phyloP scores from a whole-genome alignment of 164 flowering plant genomes.

The Platanus orientalis region DNA sequence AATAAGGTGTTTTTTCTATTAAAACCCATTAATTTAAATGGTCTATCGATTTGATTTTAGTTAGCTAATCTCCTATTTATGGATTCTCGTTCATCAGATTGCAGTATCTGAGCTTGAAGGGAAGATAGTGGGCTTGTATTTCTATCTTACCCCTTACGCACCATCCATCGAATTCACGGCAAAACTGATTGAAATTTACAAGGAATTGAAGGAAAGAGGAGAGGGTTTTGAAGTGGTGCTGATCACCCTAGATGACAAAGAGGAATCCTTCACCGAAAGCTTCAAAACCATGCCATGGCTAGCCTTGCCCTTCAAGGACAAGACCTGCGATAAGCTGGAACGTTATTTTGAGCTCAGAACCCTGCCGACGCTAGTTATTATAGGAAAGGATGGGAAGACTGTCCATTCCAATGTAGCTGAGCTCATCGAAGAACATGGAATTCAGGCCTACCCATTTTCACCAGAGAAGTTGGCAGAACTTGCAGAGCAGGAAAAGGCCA shows the following conservation, averaged over 20 bases:
- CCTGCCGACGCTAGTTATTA: conserved; percentile 43
- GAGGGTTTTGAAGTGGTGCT: conserved; percentile 48
- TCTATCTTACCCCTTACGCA: conserved; percentile 13
- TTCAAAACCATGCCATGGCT: conserved; percentile 40
- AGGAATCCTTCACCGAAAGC: conserved; percentile 25
- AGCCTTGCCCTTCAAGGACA: conserved; percentile 41
- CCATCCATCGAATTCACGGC: conserved; percentile 29
- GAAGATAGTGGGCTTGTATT: conserved; percentile 45
- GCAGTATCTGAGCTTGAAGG: conserved; percentile 58
- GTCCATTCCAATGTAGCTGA: conserved; percentile 43
- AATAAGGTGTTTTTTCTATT: too few relatives aligned
- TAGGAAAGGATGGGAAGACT: conserved; percentile 59
- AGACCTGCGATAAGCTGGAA: conserved; percentile 31
- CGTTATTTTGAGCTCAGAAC: conserved; percentile 40
- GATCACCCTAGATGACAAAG: conserved; percentile 37
- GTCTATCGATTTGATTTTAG: too few relatives aligned
- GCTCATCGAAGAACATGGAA: conserved; percentile 46
- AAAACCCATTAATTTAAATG: too few relatives aligned
- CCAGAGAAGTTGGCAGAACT: conserved; percentile 47
- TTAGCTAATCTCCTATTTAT: too few relatives aligned
- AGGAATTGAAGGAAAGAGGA: conserved; percentile 33
- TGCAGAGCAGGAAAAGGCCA: conserved; percentile 44
- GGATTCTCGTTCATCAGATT: conserved; percentile 28
- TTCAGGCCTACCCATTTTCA: conserved; percentile 47
- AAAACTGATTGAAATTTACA: conserved; percentile 34